A percentile compares a stretch with the other conserved stretches of the same genome.
phyloP scores from a whole-genome alignment of 805 yeast species.

The Yarrowia osloensis region DNA sequence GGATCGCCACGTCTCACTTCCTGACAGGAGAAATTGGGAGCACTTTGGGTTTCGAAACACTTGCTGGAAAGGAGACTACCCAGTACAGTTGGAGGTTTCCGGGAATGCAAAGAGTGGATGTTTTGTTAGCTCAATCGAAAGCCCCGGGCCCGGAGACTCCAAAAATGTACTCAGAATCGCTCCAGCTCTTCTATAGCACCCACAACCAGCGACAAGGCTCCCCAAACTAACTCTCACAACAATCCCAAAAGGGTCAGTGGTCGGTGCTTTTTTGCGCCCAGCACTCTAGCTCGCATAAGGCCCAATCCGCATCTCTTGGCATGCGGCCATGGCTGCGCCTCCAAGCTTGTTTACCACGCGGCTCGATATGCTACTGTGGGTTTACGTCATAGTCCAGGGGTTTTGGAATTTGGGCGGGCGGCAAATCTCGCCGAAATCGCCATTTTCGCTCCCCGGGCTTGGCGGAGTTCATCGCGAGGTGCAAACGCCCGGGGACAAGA shows the following conservation, averaged over 20 bases:
- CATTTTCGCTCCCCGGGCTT: background rate
- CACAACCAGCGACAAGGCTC: no score
- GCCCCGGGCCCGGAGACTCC: background rate
- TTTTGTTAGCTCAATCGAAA: background rate
- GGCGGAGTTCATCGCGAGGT: background rate
- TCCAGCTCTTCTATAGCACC: no score
- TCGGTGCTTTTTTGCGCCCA: background rate
- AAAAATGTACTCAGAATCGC: background rate
- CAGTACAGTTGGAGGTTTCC: background rate
- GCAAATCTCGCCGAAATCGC: background rate
- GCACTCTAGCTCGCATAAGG: background rate
- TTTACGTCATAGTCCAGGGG: conserved; percentile 6
- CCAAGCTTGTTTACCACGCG: conserved; percentile 26
- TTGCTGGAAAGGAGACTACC: background rate
- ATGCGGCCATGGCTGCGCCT: conserved; percentile 29
- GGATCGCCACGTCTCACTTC: conserved; percentile 7
- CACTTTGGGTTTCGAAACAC: background rate
- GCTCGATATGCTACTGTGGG: conserved; percentile 23
- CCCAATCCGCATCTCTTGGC: conserved; percentile 23
- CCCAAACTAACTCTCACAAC: background rate
- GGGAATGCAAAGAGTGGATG: background rate
- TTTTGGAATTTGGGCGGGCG: background rate
- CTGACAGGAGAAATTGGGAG: background rate
- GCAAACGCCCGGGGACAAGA: background rate
- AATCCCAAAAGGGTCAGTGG: background rate